These are phyloP conservation scores for Miscanthus sacchariflorus DNA, from an alignment of 202 grass and related monocot species.

Conservation along the genomic window DNA sequence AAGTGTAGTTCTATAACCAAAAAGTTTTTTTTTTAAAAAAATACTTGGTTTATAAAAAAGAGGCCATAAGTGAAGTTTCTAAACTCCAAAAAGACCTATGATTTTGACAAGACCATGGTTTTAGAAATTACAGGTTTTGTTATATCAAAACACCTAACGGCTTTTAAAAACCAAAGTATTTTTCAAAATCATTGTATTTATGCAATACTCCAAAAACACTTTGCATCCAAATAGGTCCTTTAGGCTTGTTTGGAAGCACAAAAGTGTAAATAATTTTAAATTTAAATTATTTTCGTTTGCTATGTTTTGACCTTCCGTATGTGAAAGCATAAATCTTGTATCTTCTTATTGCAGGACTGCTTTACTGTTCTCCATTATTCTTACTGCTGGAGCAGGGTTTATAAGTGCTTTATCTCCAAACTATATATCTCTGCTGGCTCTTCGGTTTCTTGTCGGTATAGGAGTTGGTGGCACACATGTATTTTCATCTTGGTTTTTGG, in stretches of 20 bases:
- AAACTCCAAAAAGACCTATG: too few relatives aligned
- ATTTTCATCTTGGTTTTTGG: slow-evolving; percentile 88
- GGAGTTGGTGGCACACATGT: slow-evolving; percentile 77
- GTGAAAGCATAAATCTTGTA: neutral
- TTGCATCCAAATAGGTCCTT: too few relatives aligned
- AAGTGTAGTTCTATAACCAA: too few relatives aligned
- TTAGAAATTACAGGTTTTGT: too few relatives aligned
- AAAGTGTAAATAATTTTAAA: neutral
- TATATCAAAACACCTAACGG: too few relatives aligned
- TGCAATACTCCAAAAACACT: too few relatives aligned
- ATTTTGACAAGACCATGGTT: too few relatives aligned
- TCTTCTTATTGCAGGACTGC: slow-evolving; percentile 11
- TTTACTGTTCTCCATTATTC: slow-evolving; percentile 69
- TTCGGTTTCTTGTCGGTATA: slow-evolving; percentile 77
- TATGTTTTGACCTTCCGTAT: neutral
- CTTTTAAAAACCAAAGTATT: too few relatives aligned
- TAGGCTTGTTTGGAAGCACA: neutral
- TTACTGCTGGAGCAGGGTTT: slow-evolving; percentile 71
- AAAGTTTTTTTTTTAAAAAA: too few relatives aligned
- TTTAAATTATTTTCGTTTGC: neutral
- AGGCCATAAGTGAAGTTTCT: too few relatives aligned
- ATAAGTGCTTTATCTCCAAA: slow-evolving; percentile 81
- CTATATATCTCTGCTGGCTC: slow-evolving; percentile 61
- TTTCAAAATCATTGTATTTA: too few relatives aligned
- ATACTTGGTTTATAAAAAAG: too few relatives aligned